A percentile compares a stretch with the other conserved stretches of the same genome.
Evolutionary conservation across 2,329 filamentous ascomycete species (phyloP).

Genomic region (Botrytis hyacinthi): DNA sequence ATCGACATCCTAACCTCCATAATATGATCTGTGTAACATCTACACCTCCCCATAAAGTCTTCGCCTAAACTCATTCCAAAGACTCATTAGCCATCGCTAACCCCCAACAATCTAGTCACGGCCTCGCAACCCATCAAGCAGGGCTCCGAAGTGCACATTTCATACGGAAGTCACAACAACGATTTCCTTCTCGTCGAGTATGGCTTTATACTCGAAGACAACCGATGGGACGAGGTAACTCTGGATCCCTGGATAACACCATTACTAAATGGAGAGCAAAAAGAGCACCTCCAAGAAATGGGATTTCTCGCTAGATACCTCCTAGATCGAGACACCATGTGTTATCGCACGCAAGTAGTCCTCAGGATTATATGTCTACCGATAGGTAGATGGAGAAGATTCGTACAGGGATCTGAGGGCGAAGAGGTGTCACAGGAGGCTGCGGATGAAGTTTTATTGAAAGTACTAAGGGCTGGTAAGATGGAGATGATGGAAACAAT

Average conservation of each 20-base stretch:
- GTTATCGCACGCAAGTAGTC: conserved; percentile 56
- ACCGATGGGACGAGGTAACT: conserved; percentile 36
- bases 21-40: background rate
- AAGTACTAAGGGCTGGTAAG: conserved; percentile 26
- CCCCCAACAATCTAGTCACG: conserved; percentile 40
- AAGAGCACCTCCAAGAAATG: conserved; percentile 43
- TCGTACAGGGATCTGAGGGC: conserved; percentile 47
- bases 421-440: conserved; percentile 44
- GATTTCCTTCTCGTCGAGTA: conserved; percentile 71
- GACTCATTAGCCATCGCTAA: background rate
- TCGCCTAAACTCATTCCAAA: background rate
- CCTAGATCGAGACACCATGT: conserved; percentile 50
- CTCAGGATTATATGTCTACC: conserved; percentile 44
- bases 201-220: conserved; percentile 39
- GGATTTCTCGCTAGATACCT: conserved; percentile 53
- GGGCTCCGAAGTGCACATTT: conserved; percentile 66
- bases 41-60: background rate
- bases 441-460: conserved; percentile 43
- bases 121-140: conserved; percentile 49
- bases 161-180: conserved; percentile 69
- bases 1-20: background rate
- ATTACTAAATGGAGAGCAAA: conserved; percentile 37
- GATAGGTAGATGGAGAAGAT: conserved; percentile 45
- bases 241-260: conserved; percentile 36
- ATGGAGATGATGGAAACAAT: conserved; percentile 23